Evolutionary conservation across 192 early-diverging fungal genomes (phyloP).

Genomic region (Coemansia sp.): DNA sequence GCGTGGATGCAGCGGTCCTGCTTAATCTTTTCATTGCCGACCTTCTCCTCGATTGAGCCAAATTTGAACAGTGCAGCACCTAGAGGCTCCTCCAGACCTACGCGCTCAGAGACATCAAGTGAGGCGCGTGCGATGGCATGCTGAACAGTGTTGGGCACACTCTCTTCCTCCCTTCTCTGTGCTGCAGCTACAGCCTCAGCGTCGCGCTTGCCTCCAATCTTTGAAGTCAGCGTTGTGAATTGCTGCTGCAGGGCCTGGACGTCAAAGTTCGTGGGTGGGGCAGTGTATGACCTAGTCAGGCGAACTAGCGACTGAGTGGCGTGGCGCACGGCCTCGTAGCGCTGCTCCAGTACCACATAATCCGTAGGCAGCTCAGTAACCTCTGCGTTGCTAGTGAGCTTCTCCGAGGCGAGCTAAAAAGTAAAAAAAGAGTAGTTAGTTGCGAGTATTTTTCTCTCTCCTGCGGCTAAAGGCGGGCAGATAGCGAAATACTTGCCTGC

Average conservation of each 20-base stretch:
- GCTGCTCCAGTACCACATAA: constrained; percentile 88
- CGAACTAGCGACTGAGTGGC: constrained; percentile 63
- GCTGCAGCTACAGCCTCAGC: constrained; percentile 61
- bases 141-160: constrained; percentile 63
- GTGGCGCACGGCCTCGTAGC: constrained; percentile 37
- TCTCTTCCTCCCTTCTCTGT: constrained; percentile 36
- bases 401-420: constrained; percentile 86
- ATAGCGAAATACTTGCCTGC: constrained; percentile 32
- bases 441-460: too few relatives aligned
- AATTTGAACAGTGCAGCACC: constrained; percentile 88
- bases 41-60: constrained; percentile 80
- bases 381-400: constrained; percentile 77
- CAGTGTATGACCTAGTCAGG: constrained; percentile 74
- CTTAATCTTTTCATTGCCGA: constrained; percentile 80
- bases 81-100: constrained; percentile 84
- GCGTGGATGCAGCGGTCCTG: constrained; percentile 74
- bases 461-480: background rate
- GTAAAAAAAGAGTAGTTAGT: background rate
- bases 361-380: constrained; percentile 94
- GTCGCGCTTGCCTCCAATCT: constrained; percentile 52
- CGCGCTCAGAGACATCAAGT: constrained; percentile 64
- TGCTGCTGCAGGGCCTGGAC: constrained; percentile 68
- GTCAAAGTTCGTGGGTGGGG: constrained; percentile 74
- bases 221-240: constrained; percentile 61
- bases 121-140: constrained; percentile 81